Evolutionary conservation across 2,329 filamentous ascomycete genomes (phyloP), one percentile per base, ranked within the genome.

Genomic region (Macroventuria anomochaeta): DNA sequence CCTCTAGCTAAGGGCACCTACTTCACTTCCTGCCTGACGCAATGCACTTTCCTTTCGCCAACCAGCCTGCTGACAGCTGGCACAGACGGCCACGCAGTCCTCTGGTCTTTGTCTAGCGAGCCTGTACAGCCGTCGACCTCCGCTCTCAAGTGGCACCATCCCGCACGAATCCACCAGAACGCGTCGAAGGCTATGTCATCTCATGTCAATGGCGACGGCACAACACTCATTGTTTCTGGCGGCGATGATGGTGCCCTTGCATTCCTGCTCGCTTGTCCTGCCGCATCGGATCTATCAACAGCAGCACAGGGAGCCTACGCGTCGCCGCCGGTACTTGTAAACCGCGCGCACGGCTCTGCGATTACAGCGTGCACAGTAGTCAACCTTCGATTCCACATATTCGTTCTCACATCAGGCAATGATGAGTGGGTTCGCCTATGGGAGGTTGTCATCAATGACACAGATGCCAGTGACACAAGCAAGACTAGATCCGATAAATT

Each of bases 231-330:
- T 15, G 72, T 90, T 4, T 92, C 91, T 0, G 91, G 90, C 21
- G 92, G 95, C 18, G 95, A 99, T 65, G 95, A 97, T 73, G 95
- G 95, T 57, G 88, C 88, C 3, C 73, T 97, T 0, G 87, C 82
- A 0, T 68, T 81, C 26, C 62, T 81, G 23, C 49, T 62, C 31
- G 50, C 41, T n/a, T 20, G 20, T 18, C 21, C 46, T 42, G 7
- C 44, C 3, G 11, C 32, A 12, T 18, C 42, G 17, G 33, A 17
- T 39, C 31, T 46, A 10, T 17, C 29, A 5, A 7, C 34, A 52
- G 28, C 69, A 62, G 32, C 64, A 70, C 12, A 62, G 52, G 40
- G 56, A 66, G 3, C 42, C 25, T 44, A 52, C 21, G 32, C 26
- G 7, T 46, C 43, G 10, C 47, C 48, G 8, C 76, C 75, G 1